Evolutionary conservation across 768 basidiomycete genomes (phyloP), one percentile per base, ranked within the genome.

Genomic region (Podaxis sp.): DNA sequence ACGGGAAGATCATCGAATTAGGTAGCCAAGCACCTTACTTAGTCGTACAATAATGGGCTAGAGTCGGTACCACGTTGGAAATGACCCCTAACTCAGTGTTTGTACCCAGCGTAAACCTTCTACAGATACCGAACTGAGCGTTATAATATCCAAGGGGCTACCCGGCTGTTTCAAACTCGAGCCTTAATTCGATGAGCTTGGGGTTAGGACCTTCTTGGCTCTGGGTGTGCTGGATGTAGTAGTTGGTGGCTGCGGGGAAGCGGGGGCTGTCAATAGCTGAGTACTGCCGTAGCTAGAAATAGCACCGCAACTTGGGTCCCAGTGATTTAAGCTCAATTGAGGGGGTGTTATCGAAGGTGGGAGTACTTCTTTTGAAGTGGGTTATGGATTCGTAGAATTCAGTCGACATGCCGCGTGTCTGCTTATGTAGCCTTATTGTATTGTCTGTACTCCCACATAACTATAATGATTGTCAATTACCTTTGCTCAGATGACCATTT

Each of bases 101-200:
- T 12, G 7, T 41, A 49, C 30, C 28, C 44, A 58, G 59, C 44
- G 38, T 36, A 37, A 20, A 15, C 52, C 38, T 54, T 46, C 41
- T 55, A 61, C 40, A 48, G 22, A 33, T 40, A 46, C 60, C 60
- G 60, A 54, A 54, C 52, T 61, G 60, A 36, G 60, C 58, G 30
- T 41, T 54, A 44, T 38, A 52, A 17, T 46, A 20, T 33, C 44
- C 44, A 13, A n/a, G 44, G 44, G 17, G 15, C 20, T 13, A 56
- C 6, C 26, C 28, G 26, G 28, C 17, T 53, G 52, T 54, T 54
- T 54, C 50, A 51, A 38, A 24, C 17, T 15, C 12, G 13, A 53
- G 28, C 51, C 46, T 48, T 44, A 22, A 59, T 13, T 52, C 26
- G n/a, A 51, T 28, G 50, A 59, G 58, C 24, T 40, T 44, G 22